These are phyloP conservation scores for Staphylotrichum longicolle DNA, from an alignment of 495 filamentous ascomycete species.

Conservation along the genomic window DNA sequence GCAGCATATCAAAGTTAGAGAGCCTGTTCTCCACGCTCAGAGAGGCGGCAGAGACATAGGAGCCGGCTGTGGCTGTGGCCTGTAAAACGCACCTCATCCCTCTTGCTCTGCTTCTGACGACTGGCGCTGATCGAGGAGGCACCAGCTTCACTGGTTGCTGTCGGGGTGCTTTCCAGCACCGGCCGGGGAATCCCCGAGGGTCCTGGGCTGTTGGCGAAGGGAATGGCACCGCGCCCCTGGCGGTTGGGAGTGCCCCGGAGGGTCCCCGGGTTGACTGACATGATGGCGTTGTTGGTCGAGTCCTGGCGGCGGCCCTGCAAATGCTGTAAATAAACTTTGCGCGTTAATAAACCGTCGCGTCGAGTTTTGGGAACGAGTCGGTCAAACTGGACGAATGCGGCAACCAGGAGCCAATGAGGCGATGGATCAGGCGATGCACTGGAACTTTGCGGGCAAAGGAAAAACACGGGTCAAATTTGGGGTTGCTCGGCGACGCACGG, in stretches of 20 bases:
- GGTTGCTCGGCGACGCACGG: constrained; percentile 14
- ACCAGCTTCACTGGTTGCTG: constrained; percentile 58
- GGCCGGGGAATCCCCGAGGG: constrained; percentile 80
- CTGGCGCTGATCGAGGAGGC: constrained; percentile 79
- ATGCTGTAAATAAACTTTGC: background rate
- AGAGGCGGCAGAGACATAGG: no score
- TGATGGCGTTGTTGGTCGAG: constrained; percentile 19
- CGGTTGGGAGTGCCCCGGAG: constrained; percentile 62
- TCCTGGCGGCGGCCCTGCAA: background rate
- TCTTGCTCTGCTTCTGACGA: constrained; percentile 90
- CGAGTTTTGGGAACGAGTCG: background rate
- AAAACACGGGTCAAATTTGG: constrained; percentile 19
- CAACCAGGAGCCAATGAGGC: constrained; percentile 15
- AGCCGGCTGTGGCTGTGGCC: no score
- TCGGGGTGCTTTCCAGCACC: constrained; percentile 60
- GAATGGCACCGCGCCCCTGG: constrained; percentile 63
- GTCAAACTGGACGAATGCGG: background rate
- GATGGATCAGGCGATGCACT: constrained; percentile 17
- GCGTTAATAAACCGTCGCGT: background rate
- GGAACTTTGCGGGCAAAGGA: constrained; percentile 16
- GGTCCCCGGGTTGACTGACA: constrained; percentile 42
- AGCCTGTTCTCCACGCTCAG: background rate
- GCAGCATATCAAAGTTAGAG: constrained; percentile 29
- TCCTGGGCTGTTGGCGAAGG: constrained; percentile 65
- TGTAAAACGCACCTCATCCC: constrained; percentile 80